Conservation (phyloP, 495 filamentous ascomycete species). For the Lineolata rhizophorae region DNA sequence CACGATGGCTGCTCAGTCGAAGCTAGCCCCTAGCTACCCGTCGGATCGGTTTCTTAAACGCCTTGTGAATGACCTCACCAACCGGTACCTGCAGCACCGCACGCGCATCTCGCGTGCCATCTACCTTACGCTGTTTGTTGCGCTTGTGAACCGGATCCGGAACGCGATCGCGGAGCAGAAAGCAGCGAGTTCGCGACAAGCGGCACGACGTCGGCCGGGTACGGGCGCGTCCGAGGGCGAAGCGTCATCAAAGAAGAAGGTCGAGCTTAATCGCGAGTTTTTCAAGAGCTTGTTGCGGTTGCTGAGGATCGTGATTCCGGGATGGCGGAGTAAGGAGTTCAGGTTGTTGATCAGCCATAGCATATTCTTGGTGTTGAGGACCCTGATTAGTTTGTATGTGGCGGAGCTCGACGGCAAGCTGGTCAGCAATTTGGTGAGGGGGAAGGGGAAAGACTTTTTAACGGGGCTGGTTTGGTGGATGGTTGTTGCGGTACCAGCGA, state of each 20-base stretch:
- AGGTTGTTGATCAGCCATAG: conserved; percentile 68
- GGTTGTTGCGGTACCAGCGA: conserved; percentile 89
- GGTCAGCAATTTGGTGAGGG: conserved; percentile 76
- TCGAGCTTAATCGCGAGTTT: conserved; percentile 89
- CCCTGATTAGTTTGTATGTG: conserved; percentile 82
- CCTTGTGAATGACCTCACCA: conserved; percentile 48
- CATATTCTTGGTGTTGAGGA: conserved; percentile 60
- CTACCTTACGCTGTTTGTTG: conserved; percentile 78
- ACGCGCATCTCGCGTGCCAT: conserved; percentile 76
- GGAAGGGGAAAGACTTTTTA: conserved; percentile 79
- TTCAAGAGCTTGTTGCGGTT: conserved; percentile 65
- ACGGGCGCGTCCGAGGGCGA: conserved; percentile 25
- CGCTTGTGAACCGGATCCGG: conserved; percentile 72
- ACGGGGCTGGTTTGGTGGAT: conserved; percentile 93
- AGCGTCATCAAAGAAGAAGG: conserved; percentile 45
- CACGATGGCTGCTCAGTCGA: conserved; percentile 79
- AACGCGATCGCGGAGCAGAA: conserved; percentile 87
- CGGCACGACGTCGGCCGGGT: conserved; percentile 31
- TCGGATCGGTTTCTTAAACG: conserved; percentile 51
- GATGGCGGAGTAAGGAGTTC: conserved; percentile 74
- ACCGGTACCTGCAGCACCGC: conserved; percentile 64
- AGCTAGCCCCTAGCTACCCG: conserved; percentile 32
- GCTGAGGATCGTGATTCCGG: conserved; percentile 71
- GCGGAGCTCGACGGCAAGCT: conserved; percentile 86
- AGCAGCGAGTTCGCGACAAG: conserved; percentile 54